Percentiles rank a stretch among this genome's conserved stretches.
phyloP scores from a whole-genome alignment of 495 filamentous ascomycete species.

The Penicillium argentinense region DNA sequence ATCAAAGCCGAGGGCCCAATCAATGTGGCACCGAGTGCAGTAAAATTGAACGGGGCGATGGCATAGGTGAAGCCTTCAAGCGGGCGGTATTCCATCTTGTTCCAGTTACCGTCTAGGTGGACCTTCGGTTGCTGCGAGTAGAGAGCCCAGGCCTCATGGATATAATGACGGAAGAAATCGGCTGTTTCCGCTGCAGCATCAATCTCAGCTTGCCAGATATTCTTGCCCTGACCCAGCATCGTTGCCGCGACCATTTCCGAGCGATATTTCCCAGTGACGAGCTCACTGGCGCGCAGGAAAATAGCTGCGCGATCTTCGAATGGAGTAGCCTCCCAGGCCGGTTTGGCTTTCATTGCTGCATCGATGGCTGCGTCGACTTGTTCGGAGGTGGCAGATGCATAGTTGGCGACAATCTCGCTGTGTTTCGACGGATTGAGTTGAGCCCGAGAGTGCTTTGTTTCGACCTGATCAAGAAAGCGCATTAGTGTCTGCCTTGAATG shows the following conservation, averaged over 20 bases:
- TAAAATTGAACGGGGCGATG: conserved; percentile 54
- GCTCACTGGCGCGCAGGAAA: conserved; percentile 87
- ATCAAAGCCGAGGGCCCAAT: conserved; percentile 71
- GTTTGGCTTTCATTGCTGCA: conserved; percentile 77
- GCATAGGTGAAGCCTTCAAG: conserved; percentile 67
- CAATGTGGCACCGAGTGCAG: conserved; percentile 80
- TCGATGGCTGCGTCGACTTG: conserved; percentile 74
- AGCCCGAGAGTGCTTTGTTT: conserved; percentile 17
- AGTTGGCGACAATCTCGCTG: conserved; percentile 63
- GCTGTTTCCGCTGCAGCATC: conserved; percentile 85
- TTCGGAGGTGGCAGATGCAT: conserved; percentile 64
- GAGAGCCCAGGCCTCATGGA: conserved; percentile 70
- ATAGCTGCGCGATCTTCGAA: conserved; percentile 87
- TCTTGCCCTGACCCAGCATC: conserved; percentile 94
- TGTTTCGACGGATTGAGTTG: conserved; percentile 78
- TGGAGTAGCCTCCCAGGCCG: conserved; percentile 73
- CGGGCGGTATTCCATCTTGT: conserved; percentile 72
- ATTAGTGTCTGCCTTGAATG: neutral
- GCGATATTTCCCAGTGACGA: conserved; percentile 84
- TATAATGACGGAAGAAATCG: conserved; percentile 83
- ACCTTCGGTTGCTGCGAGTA: conserved; percentile 69
- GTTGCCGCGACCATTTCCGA: conserved; percentile 89
- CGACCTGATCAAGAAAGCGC: conserved; percentile 4
- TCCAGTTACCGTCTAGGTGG: conserved; percentile 60
- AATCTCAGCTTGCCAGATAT: conserved; percentile 95